Conservation (phyloP, 2,329 filamentous ascomycete species). For the Cladosporium halotolerans region DNA sequence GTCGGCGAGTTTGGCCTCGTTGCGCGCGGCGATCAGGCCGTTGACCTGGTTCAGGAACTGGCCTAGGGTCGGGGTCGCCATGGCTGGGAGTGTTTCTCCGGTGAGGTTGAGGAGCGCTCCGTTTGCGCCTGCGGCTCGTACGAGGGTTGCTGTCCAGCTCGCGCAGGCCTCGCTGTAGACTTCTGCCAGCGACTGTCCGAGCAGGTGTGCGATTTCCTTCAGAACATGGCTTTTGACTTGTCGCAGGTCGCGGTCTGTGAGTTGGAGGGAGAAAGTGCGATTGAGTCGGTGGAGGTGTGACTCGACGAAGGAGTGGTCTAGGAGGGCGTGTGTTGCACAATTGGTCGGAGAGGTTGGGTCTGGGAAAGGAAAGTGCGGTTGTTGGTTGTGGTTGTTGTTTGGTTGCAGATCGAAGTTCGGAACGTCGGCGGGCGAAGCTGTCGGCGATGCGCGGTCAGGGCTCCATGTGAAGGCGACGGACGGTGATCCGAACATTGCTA, state of each 20-base stretch:
- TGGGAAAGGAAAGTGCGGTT: not conserved
- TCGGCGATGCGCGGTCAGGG: not conserved
- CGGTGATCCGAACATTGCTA: not conserved
- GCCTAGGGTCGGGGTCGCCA: constrained; percentile 55
- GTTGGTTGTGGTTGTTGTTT: not conserved
- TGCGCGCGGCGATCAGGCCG: constrained; percentile 53
- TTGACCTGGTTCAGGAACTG: constrained; percentile 63
- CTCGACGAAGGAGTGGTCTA: constrained; percentile 6
- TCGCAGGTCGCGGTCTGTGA: constrained; percentile 4
- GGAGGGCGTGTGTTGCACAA: not conserved
- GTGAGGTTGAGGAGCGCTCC: not conserved
- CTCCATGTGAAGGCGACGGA: not conserved
- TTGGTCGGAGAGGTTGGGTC: not conserved
- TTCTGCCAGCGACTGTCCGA: constrained; percentile 10
- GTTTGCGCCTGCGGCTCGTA: constrained; percentile 2
- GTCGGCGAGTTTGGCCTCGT: constrained; percentile 60
- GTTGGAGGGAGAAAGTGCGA: not conserved
- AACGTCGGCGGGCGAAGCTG: not conserved
- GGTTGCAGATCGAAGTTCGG: not conserved
- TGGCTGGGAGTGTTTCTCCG: not conserved
- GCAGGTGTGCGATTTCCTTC: constrained; percentile 3
- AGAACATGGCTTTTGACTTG: not conserved
- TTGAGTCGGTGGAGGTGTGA: constrained; percentile 10
- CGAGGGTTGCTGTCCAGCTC: constrained; percentile 1
- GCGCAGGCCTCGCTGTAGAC: constrained; percentile 7